A percentile compares a stretch with the other conserved stretches of the same genome.
Evolutionary conservation across 164 flowering plant species (phyloP).

Genomic region (Chimonanthus praecox): DNA sequence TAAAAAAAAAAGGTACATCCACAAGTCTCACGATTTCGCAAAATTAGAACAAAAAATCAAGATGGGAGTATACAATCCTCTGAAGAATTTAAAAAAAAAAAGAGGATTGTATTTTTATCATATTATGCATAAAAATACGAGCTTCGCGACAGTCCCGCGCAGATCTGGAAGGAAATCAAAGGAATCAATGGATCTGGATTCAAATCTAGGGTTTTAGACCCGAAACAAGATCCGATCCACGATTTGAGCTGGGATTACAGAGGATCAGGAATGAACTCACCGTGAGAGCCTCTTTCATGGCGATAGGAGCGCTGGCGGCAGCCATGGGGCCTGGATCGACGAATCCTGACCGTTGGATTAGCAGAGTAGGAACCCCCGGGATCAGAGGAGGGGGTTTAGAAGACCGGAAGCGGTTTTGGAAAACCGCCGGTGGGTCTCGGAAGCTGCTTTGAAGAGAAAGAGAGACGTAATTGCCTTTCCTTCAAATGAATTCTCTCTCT

Average conservation of each 20-base stretch:
- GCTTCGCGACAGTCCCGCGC: conserved; percentile 4
- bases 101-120: no score
- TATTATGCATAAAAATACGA: neutral
- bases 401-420: conserved; percentile 1
- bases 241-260: neutral
- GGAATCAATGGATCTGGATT: neutral
- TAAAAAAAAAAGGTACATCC: neutral
- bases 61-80: no score
- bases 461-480: neutral
- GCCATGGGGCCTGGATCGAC: conserved; percentile 69
- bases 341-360: neutral
- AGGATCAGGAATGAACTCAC: conserved; percentile 26
- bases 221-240: neutral
- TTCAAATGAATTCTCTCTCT: neutral
- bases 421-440: neutral
- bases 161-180: neutral
- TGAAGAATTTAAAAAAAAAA: no score
- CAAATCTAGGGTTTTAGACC: neutral
- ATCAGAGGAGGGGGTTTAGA: neutral
- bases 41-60: no score
- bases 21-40: no score
- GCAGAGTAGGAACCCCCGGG: neutral
- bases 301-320: conserved; percentile 93
- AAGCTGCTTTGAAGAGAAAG: neutral
- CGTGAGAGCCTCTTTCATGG: conserved; percentile 88